Conservation (phyloP, 208 protist genomes). For the Trypanosoma rangeli region DNA sequence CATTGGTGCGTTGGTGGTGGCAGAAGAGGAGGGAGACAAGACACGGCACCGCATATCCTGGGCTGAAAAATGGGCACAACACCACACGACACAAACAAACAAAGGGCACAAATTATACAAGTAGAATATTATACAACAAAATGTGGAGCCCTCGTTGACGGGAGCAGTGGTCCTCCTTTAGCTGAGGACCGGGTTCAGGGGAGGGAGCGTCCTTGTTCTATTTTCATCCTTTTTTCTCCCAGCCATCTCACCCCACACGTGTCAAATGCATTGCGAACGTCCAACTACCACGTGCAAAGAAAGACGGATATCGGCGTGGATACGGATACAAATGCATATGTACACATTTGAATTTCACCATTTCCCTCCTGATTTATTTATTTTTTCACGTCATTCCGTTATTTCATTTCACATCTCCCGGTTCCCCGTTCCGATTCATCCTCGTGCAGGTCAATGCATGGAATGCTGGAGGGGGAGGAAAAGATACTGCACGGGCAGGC, state of each 20-base stretch:
- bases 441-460: not conserved
- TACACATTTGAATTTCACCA: too few species aligned
- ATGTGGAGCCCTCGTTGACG: not conserved
- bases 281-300: too few species aligned
- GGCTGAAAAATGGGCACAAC: not conserved
- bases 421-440: too few species aligned
- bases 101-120: not conserved
- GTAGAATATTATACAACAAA: not conserved
- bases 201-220: not conserved
- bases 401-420: too few species aligned
- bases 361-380: too few species aligned
- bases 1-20: not conserved
- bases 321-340: too few species aligned
- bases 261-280: too few species aligned
- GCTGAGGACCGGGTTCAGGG: not conserved
- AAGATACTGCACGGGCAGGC: not conserved
- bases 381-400: too few species aligned
- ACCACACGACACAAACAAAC: not conserved
- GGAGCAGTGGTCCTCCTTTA: not conserved
- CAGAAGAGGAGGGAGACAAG: not conserved
- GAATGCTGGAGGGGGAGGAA: not conserved
- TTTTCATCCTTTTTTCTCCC: too few species aligned
- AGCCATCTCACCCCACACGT: too few species aligned
- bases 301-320: too few species aligned
- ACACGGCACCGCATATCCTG: not conserved